Base-by-base conservation (phyloP, 2,329 filamentous ascomycete species). In the Cytospora mali region DNA sequence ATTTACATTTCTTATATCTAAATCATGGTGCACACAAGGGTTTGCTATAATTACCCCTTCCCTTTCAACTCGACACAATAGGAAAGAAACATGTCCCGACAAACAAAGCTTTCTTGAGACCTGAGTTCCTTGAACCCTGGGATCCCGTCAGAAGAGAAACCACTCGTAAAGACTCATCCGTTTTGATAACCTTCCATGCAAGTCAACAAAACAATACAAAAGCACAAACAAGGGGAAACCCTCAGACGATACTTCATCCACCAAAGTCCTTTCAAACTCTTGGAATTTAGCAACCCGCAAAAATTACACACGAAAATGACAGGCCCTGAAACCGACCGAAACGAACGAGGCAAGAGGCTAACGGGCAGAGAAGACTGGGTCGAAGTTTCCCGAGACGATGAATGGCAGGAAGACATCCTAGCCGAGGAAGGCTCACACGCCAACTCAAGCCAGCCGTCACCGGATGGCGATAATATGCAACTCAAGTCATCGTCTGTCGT, bases 331-430 rank as follows among this genome's bases (percentile, higher is more conserved):
- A 13, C 18, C 9, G n/a, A 33, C 39, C 50, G 18, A 48, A n/a
- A 16, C 14, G 11, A 42, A n/a, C 28, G 35, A 14, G 28, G 35
- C 29, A 48, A 60, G 9, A 18, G 35, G 2, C 6, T n/a, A n/a
- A 18, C 39, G 2, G 39, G 9, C 18, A n/a, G 21, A 11, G 21
- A 21, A 6, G 58, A 46, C 13, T 60, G 58, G 58, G 49, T 60
- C 14, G 21, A 49, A 27, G 58, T 60, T 6, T 33, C 58, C 14
- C 33, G 16, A 27, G 58, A 60, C 9, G 25, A 29, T 7, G 58
- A 60, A 18, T 60, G 50, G 58, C 50, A 54, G 10, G 58, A 60
- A 31, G 56, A 58, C n/a, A n/a, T n/a, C 28, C 25, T 60, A 2
- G 39, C 31, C 16, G 58, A 60, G 28, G 29, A 48, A 13, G 27